Evolutionary conservation across 768 basidiomycete species (phyloP).

Genomic region (Fistulinella prunicolor): DNA sequence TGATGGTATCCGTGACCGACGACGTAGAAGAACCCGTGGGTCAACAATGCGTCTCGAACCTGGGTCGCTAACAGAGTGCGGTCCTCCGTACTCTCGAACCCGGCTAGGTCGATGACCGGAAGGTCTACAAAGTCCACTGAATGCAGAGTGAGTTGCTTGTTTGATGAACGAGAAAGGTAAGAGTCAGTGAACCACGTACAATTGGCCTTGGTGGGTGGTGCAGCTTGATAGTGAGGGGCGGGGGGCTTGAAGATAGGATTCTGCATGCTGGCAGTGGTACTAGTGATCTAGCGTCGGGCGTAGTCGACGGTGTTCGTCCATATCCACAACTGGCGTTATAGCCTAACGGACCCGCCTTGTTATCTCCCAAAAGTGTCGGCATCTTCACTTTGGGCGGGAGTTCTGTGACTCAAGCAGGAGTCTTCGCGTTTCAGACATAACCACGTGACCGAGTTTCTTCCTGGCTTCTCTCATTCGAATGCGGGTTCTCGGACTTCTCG

Average conservation of each 20-base stretch:
- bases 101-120: slow-evolving; percentile 49
- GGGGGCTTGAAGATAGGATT: slow-evolving; percentile 24
- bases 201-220: slow-evolving; percentile 34
- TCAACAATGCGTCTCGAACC: slow-evolving; percentile 45
- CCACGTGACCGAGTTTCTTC: too few relatives aligned
- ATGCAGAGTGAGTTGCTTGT: slow-evolving; percentile 21
- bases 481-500: too few relatives aligned
- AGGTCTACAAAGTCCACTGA: slow-evolving; percentile 51
- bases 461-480: too few relatives aligned
- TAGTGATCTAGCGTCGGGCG: too few relatives aligned
- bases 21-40: slow-evolving; percentile 43
- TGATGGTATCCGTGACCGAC: slow-evolving; percentile 38
- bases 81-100: slow-evolving; percentile 36
- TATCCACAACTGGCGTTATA: too few relatives aligned
- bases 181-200: slow-evolving; percentile 26
- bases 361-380: too few relatives aligned
- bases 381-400: too few relatives aligned
- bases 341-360: too few relatives aligned
- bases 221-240: slow-evolving; percentile 36
- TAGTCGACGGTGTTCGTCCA: too few relatives aligned
- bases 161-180: neutral
- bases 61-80: slow-evolving; percentile 38
- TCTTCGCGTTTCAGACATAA: too few relatives aligned
- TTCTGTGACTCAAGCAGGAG: too few relatives aligned
- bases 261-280: too few relatives aligned